Percentiles rank a stretch among this genome's conserved stretches.
phyloP scores from a whole-genome alignment of 108 stramenopile species.

The Conticribra weissflogii region DNA sequence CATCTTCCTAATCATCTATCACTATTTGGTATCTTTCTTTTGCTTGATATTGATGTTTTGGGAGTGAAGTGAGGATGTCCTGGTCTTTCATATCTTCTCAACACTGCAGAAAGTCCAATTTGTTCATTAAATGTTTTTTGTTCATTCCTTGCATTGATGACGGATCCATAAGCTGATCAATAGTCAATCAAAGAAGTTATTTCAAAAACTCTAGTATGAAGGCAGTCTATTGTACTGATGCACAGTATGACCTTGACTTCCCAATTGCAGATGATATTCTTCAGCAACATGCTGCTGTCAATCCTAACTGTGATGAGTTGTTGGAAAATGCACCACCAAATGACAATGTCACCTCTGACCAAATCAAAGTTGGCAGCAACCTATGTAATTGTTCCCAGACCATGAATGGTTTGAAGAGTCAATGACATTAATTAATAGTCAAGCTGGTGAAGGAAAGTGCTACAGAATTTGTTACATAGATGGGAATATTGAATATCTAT shows the following conservation, averaged over 20 bases:
- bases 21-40: slow-evolving; percentile 2
- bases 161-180: not conserved
- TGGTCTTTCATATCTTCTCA: slow-evolving; percentile 6
- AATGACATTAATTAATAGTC: no score
- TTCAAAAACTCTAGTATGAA: not conserved
- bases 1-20: not conserved
- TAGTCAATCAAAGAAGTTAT: not conserved
- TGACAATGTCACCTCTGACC: no score
- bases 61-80: not conserved
- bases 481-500: not conserved
- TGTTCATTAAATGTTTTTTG: not conserved
- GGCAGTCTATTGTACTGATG: not conserved
- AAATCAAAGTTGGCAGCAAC: no score
- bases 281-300: not conserved
- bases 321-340: not conserved
- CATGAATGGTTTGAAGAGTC: no score
- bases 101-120: not conserved
- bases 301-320: no score
- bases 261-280: slow-evolving; percentile 6
- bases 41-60: not conserved
- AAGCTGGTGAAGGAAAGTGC: no score
- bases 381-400: no score
- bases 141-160: not conserved
- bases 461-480: not conserved
- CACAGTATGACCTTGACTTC: not conserved